These are phyloP conservation scores for Trichosanthes cucumerina DNA, from an alignment of 306 rosid genomes.

Conservation along the genomic window DNA sequence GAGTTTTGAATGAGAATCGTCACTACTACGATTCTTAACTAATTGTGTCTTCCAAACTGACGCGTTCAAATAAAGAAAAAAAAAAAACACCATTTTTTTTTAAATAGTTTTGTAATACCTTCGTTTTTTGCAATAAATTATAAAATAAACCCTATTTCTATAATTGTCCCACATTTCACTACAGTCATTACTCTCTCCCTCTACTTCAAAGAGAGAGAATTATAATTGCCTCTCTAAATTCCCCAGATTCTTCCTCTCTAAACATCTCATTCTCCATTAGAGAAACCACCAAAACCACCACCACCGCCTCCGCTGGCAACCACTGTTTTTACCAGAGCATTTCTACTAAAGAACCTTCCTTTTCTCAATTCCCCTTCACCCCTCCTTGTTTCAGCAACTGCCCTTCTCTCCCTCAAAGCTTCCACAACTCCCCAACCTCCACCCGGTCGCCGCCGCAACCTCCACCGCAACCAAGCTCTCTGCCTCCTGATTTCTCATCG, in stretches of 20 bases:
- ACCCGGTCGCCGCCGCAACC: conserved; percentile 9
- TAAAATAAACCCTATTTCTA: too few species aligned
- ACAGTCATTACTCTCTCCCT: background rate
- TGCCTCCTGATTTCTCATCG: conserved; percentile 41
- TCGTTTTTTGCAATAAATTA: too few species aligned
- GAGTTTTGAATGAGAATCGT: too few species aligned
- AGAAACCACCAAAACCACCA: background rate
- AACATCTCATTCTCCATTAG: conserved; percentile 43
- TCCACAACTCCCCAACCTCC: conserved; percentile 44
- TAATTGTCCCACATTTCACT: background rate
- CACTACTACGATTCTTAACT: too few species aligned
- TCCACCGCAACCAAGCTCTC: conserved; percentile 16
- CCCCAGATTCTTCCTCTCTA: conserved; percentile 29
- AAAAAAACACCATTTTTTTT: too few species aligned
- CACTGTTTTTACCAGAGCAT: conserved; percentile 40
- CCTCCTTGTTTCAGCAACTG: conserved; percentile 40
- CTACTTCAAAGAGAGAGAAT: background rate
- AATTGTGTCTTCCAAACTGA: too few species aligned
- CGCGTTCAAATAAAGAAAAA: too few species aligned
- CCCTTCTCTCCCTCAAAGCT: conserved; percentile 49
- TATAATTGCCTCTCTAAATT: background rate
- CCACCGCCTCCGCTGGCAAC: background rate
- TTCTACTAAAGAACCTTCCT: conserved; percentile 54
- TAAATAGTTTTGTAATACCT: too few species aligned
- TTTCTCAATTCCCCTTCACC: conserved; percentile 35